Percentiles rank a stretch among this genome's conserved stretches.
These are phyloP conservation scores for Fusarium sp. DNA, from an alignment of 2,329 filamentous ascomycete genomes.

Conservation along the genomic window DNA sequence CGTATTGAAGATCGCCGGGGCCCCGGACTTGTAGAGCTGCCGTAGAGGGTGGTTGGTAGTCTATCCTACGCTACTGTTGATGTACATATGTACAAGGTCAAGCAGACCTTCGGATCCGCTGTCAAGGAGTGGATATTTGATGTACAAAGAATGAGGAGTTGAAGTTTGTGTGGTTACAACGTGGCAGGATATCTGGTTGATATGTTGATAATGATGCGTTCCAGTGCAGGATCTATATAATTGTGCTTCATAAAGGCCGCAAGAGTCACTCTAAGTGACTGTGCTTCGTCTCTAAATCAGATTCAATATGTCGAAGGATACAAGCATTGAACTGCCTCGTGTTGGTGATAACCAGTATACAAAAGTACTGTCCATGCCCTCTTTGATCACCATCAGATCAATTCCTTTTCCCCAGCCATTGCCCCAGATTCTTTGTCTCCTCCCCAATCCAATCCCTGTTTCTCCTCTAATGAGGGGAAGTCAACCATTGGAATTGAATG, in stretches of 20 bases:
- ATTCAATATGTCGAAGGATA: neutral
- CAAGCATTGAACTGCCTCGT: neutral
- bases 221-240: neutral
- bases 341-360: neutral
- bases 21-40: slow-evolving; percentile 20
- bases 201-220: slow-evolving; percentile 20
- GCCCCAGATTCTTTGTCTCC: slow-evolving; percentile 9
- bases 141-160: neutral
- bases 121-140: slow-evolving; percentile 7
- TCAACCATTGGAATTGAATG: neutral
- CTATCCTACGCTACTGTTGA: neutral
- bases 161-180: neutral
- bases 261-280: neutral
- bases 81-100: slow-evolving; percentile 8
- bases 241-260: neutral
- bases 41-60: neutral
- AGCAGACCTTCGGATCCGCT: slow-evolving; percentile 42
- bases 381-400: neutral
- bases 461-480: slow-evolving; percentile 31
- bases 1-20: slow-evolving; percentile 26
- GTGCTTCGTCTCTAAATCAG: slow-evolving; percentile 3
- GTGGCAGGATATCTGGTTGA: slow-evolving; percentile 16
- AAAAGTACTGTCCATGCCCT: neutral
- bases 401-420: slow-evolving; percentile 12
- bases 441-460: neutral